These are phyloP conservation scores for Aureobasidium mangrovei DNA, from an alignment of 2,329 filamentous ascomycete genomes.

Conservation along the genomic window DNA sequence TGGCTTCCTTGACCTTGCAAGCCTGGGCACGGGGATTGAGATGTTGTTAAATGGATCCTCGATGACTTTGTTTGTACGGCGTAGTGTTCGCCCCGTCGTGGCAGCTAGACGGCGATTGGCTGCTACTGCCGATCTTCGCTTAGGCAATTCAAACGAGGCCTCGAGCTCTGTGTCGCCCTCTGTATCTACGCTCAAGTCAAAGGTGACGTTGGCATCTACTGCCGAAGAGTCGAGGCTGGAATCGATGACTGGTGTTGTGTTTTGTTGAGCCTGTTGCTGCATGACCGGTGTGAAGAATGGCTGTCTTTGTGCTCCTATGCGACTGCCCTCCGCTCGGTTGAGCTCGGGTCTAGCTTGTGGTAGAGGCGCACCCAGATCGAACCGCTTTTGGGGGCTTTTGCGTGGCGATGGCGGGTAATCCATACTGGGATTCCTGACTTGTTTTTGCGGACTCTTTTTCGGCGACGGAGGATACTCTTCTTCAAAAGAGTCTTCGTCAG, in stretches of 20 bases:
- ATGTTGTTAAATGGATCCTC: not conserved
- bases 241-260: not conserved
- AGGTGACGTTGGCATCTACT: not conserved
- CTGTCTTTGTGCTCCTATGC: slow-evolving; percentile 16
- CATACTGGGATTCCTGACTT: not conserved
- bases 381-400: slow-evolving; percentile 20
- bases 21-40: not conserved
- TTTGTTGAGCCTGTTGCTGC: slow-evolving; percentile 16
- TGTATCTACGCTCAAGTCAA: not conserved
- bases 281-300: slow-evolving; percentile 20
- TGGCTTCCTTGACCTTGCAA: not conserved
- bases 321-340: slow-evolving; percentile 22
- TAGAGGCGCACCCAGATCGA: not conserved
- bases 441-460: slow-evolving; percentile 22
- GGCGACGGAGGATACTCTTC: slow-evolving; percentile 30
- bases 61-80: too few relatives aligned
- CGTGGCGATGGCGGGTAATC: slow-evolving; percentile 29
- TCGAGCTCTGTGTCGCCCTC: not conserved
- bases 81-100: not conserved
- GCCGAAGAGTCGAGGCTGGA: not conserved
- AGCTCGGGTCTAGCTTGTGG: not conserved
- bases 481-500: slow-evolving; percentile 22
- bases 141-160: slow-evolving; percentile 5
- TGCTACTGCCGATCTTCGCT: slow-evolving; percentile 1
- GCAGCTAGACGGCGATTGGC: not conserved